Conservation (phyloP, 352 stramenopile genomes). For the Paralagenidium karlingii region DNA sequence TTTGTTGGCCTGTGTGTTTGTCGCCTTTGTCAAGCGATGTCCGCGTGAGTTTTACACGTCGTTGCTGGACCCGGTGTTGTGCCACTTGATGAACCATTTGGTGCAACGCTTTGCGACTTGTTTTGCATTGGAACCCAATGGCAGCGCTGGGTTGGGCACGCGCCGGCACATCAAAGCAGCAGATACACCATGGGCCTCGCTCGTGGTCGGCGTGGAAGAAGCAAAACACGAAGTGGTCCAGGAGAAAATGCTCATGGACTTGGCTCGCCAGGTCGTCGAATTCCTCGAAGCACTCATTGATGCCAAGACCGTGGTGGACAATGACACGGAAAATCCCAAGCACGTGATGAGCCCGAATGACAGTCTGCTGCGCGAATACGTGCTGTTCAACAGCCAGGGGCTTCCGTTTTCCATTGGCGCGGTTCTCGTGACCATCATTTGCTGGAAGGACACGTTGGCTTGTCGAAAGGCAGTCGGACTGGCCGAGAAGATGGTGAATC, state of each 20-base stretch:
- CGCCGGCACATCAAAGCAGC: conserved; percentile 7
- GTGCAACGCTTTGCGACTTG: conserved; percentile 27
- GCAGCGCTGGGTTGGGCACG: not conserved
- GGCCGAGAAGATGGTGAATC: conserved; percentile 51
- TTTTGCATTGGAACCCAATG: conserved; percentile 8
- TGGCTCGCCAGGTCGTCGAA: conserved; percentile 51
- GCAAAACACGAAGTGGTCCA: conserved; percentile 50
- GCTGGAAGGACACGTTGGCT: conserved; percentile 63
- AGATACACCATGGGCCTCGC: conserved; percentile 26
- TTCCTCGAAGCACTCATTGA: conserved; percentile 62
- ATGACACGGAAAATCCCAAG: conserved; percentile 60
- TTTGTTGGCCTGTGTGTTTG: conserved; percentile 45
- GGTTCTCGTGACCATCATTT: conserved; percentile 42
- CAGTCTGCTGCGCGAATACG: conserved; percentile 41
- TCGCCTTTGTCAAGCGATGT: conserved; percentile 61
- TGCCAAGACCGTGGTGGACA: conserved; percentile 56
- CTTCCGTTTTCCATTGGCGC: conserved; percentile 34
- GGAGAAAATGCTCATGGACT: conserved; percentile 63
- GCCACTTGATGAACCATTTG: conserved; percentile 38
- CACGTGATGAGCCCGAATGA: conserved; percentile 55
- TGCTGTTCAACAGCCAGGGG: conserved; percentile 24
- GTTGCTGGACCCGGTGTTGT: conserved; percentile 50
- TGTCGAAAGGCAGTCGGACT: conserved; percentile 45
- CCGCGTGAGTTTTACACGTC: conserved; percentile 36
- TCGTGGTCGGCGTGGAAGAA: conserved; percentile 52